Evolutionary conservation across 1,284 basidiomycete genomes (phyloP), one percentile per base, ranked within the genome.

Genomic region (Cerioporus squamosus): DNA sequence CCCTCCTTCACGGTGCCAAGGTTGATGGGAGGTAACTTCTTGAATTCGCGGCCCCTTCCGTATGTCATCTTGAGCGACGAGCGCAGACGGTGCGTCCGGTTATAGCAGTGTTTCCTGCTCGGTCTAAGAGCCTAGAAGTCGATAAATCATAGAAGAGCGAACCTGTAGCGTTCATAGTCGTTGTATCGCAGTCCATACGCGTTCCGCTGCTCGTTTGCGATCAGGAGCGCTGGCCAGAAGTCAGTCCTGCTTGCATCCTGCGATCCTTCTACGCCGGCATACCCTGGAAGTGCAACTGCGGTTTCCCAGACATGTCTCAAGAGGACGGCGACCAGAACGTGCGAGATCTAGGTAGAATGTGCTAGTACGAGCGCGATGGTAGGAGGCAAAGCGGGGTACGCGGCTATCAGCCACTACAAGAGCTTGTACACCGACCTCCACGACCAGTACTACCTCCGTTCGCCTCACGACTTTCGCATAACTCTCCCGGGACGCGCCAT

Each of bases 141-240:
- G 29, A 8, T 5, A 36, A 44, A 15, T n/a, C 14, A 44, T 36
- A 18, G 40, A n/a, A n/a, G n/a, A 6, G 52, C 78, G 54, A 66
- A 92, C 90, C 91, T 83, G 76, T 96, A 96, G 57, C 94, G 88
- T 64, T 83, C 79, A 74, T 88, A 90, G 73, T 98, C 95, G 70
- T 90, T 92, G 71, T 94, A 95, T 60, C 95, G 87, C 65, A 97
- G 79, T 22, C 95, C 95, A 72, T 97, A 96, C 29, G 93, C 89
- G 66, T 83, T 95, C 58, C 95, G 87, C 70, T 97, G 95, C 72
- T 95, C 90, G 72, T 94, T 95, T 53, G 88, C 86, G 59, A 95
- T 81, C 71, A 89, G 85, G 43, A 97, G 81, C 26, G 93, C 93
- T 91, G 65, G 45, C 15, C 39, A 17, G 20, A 17, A 39, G 44